These are phyloP conservation scores for Grifola frondosa DNA, from an alignment of 1,284 basidiomycete genomes.

Conservation along the genomic window DNA sequence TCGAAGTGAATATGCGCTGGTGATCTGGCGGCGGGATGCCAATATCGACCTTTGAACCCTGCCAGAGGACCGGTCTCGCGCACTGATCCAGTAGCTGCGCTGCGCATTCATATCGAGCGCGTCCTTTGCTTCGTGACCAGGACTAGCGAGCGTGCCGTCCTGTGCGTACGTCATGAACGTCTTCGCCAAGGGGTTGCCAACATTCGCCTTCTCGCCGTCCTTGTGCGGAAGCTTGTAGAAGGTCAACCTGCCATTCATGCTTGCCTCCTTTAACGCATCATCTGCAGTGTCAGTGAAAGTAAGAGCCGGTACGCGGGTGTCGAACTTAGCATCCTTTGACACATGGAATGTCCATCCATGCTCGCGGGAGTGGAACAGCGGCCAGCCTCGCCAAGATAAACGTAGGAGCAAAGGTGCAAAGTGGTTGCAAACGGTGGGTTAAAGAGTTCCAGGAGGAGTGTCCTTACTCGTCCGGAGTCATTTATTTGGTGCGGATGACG, in stretches of 20 bases:
- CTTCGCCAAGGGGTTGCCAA: constrained; percentile 89
- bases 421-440: constrained; percentile 83
- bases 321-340: constrained; percentile 34
- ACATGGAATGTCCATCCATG: constrained; percentile 93
- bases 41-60: constrained; percentile 52
- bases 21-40: constrained; percentile 17
- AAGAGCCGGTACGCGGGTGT: constrained; percentile 44
- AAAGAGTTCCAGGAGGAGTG: constrained; percentile 63
- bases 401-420: constrained; percentile 84
- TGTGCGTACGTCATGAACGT: constrained; percentile 85
- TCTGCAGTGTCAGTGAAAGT: constrained; percentile 65
- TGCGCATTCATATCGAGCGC: constrained; percentile 91
- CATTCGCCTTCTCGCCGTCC: constrained; percentile 90
- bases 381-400: constrained; percentile 84
- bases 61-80: constrained; percentile 90
- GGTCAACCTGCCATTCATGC: constrained; percentile 42
- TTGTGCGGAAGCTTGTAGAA: constrained; percentile 96
- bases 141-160: constrained; percentile 78
- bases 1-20: constrained; percentile 62
- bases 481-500: constrained; percentile 48
- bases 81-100: constrained; percentile 97
- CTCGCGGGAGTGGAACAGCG: constrained; percentile 82
- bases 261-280: constrained; percentile 46
- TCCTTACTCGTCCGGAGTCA: constrained; percentile 62
- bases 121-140: constrained; percentile 74